These are phyloP conservation scores for Cadophora gregata DNA, from an alignment of 2,329 filamentous ascomycete species.

Conservation along the genomic window DNA sequence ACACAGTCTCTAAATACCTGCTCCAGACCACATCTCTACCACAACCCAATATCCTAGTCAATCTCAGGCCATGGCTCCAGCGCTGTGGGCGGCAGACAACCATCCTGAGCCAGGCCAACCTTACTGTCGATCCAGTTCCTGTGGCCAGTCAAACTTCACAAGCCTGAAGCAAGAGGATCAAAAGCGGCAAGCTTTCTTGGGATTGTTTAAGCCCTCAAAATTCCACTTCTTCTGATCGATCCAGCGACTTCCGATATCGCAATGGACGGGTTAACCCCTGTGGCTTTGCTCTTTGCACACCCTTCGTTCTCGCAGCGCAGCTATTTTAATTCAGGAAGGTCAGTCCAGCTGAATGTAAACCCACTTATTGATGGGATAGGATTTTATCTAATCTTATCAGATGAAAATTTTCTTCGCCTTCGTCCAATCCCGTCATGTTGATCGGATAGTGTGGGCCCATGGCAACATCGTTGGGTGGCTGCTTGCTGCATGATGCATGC, in stretches of 20 bases:
- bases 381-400: conserved; percentile 28
- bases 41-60: not conserved
- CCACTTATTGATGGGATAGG: conserved; percentile 1
- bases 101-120: not conserved
- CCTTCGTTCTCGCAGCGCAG: not conserved
- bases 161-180: conserved; percentile 1
- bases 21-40: not conserved
- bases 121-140: not conserved
- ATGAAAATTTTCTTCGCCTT: conserved; percentile 21
- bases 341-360: not conserved
- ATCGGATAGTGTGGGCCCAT: conserved; percentile 1
- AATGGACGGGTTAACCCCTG: not conserved
- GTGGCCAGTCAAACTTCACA: conserved; percentile 1
- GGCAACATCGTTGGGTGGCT: not conserved
- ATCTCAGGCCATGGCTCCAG: not conserved
- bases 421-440: not conserved
- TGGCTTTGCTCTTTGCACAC: conserved; percentile 1
- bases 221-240: not conserved
- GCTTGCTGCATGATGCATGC: conserved; percentile 16
- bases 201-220: not conserved
- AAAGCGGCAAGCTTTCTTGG: not conserved
- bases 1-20: not conserved
- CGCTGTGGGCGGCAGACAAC: not conserved
- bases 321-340: not conserved
- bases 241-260: conserved; percentile 5